Evolutionary conservation across 2,329 filamentous ascomycete genomes (phyloP).

Genomic region (Lachnellula occidentalis): DNA sequence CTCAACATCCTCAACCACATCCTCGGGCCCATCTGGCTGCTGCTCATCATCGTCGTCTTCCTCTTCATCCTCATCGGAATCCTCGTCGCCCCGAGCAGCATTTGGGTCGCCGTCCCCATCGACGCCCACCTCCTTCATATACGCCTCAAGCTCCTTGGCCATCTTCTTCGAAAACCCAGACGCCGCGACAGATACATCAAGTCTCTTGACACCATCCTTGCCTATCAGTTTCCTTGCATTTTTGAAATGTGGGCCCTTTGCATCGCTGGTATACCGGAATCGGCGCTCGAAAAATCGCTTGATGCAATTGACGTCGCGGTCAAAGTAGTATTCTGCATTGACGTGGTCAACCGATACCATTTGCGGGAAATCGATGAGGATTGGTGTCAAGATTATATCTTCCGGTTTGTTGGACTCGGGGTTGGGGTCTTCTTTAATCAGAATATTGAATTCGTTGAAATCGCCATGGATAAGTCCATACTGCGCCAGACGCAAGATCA

Average conservation of each 20-base stretch:
- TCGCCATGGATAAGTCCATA: slow-evolving; percentile 94
- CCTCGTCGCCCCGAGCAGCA: slow-evolving; percentile 30
- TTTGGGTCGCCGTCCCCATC: slow-evolving; percentile 38
- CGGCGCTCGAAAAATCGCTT: slow-evolving; percentile 88
- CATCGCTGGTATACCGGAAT: slow-evolving; percentile 80
- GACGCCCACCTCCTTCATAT: slow-evolving; percentile 69
- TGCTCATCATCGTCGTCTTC: slow-evolving; percentile 32
- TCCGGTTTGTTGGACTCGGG: slow-evolving; percentile 36
- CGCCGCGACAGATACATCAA: slow-evolving; percentile 86
- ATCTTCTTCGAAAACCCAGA: slow-evolving; percentile 97
- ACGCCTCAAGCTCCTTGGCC: slow-evolving; percentile 86
- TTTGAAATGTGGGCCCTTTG: slow-evolving; percentile 77
- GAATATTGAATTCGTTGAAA: slow-evolving; percentile 98
- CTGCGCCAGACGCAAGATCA: slow-evolving; percentile 77
- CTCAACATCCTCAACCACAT: slow-evolving; percentile 24
- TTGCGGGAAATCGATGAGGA: slow-evolving; percentile 96
- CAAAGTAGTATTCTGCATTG: slow-evolving; percentile 96
- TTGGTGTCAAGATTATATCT: slow-evolving; percentile 59
- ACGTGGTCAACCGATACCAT: slow-evolving; percentile 93
- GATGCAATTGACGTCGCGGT: slow-evolving; percentile 90
- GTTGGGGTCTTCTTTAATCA: slow-evolving; percentile 69
- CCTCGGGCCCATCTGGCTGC: slow-evolving; percentile 28
- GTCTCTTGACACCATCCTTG: slow-evolving; percentile 57
- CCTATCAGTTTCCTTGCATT: slow-evolving; percentile 73
- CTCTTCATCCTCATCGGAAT: slow-evolving; percentile 34